A percentile compares a stretch with the other conserved stretches of the same genome.
phyloP scores from a whole-genome alignment of 257 asterid genomes.

The Ilex aquifolium region DNA sequence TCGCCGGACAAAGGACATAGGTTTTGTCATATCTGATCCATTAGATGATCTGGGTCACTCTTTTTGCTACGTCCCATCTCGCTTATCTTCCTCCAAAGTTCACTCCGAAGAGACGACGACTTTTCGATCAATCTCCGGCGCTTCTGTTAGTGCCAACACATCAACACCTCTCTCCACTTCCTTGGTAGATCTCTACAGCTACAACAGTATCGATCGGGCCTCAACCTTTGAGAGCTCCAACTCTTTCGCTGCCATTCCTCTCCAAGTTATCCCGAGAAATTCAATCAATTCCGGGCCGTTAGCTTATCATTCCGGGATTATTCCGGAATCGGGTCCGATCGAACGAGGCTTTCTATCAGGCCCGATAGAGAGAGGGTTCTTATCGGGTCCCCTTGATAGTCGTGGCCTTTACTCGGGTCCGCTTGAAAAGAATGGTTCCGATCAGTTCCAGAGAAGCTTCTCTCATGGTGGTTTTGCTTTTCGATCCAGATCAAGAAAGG shows the following conservation, averaged over 20 bases:
- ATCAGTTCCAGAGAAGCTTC: constrained; percentile 73
- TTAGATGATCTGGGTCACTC: constrained; percentile 93
- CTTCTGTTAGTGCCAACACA: constrained; percentile 88
- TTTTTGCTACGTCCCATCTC: constrained; percentile 61
- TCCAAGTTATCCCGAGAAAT: constrained; percentile 73
- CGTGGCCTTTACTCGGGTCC: constrained; percentile 75
- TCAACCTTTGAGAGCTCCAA: constrained; percentile 87
- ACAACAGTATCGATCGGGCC: constrained; percentile 57
- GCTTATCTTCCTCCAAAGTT: constrained; percentile 54
- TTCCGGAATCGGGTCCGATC: constrained; percentile 55
- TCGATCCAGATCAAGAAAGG: constrained; percentile 50
- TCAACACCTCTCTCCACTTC: constrained; percentile 92
- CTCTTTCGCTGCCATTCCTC: constrained; percentile 80
- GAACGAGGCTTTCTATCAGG: constrained; percentile 87
- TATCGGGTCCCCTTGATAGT: constrained; percentile 68
- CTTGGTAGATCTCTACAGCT: constrained; percentile 47
- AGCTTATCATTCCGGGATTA: background rate
- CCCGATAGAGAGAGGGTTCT: constrained; percentile 73
- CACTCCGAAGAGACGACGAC: constrained; percentile 61
- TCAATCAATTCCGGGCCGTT: constrained; percentile 31
- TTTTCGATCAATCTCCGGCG: constrained; percentile 81
- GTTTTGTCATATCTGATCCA: constrained; percentile 55
- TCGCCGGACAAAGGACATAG: constrained; percentile 44
- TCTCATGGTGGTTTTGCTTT: constrained; percentile 78
- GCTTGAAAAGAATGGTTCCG: constrained; percentile 49